Percentiles rank a stretch among this genome's conserved stretches.
phyloP scores from a whole-genome alignment of 129 eudicot genomes.

The Flaveria sonorensis region DNA sequence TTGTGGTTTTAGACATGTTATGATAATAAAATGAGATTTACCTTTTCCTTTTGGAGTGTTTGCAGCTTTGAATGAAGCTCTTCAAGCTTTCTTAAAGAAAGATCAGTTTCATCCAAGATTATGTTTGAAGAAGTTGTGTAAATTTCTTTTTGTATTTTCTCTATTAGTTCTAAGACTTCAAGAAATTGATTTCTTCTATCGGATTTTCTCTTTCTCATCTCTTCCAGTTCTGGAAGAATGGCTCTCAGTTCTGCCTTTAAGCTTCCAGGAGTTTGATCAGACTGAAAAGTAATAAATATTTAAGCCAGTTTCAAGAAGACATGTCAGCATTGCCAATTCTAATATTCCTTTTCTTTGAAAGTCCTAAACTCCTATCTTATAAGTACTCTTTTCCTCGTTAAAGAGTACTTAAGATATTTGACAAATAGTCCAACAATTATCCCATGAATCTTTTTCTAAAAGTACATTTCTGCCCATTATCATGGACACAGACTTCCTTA shows the following conservation, averaged over 20 bases:
- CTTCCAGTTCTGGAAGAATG: conserved; percentile 74
- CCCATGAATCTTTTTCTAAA: background rate
- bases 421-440: background rate
- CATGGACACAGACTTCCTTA: background rate
- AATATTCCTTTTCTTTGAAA: background rate
- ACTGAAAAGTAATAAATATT: conserved; percentile 41
- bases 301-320: conserved; percentile 2
- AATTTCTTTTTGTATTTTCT: conserved; percentile 60
- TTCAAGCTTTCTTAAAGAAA: conserved; percentile 55
- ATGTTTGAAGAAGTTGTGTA: conserved; percentile 32
- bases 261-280: conserved; percentile 64
- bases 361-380: background rate
- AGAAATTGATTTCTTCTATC: conserved; percentile 72
- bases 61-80: conserved; percentile 68
- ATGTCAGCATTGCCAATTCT: background rate
- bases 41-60: conserved; percentile 79
- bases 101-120: conserved; percentile 59
- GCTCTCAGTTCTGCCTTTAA: conserved; percentile 75
- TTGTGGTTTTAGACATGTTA: background rate
- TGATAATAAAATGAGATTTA: conserved; percentile 2
- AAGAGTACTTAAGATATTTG: background rate
- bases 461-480: background rate
- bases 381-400: background rate
- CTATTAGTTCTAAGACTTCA: conserved; percentile 62
- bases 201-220: conserved; percentile 70